phyloP scores from a whole-genome alignment of 176 grass and related monocot species.

The Oryza nivara region DNA sequence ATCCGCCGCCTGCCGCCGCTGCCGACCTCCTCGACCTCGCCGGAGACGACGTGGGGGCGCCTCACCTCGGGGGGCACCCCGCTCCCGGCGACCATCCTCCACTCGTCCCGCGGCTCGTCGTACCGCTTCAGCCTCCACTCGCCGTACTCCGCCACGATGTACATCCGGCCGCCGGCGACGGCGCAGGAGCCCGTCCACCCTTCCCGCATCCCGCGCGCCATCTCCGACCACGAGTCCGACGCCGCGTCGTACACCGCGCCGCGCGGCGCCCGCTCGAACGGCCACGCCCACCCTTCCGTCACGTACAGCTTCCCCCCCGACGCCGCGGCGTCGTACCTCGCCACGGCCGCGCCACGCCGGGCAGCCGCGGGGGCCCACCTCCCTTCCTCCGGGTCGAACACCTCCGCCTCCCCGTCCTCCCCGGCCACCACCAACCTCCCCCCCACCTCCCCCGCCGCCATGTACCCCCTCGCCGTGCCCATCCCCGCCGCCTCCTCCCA shows the following conservation, averaged over 20 bases:
- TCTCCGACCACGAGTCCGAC: constrained; percentile 73
- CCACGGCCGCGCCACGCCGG: constrained; percentile 34
- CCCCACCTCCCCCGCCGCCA: constrained; percentile 69
- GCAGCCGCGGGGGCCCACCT: constrained; percentile 9
- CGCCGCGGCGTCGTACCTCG: constrained; percentile 82
- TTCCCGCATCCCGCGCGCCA: constrained; percentile 84
- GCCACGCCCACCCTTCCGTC: constrained; percentile 98
- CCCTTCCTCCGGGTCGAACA: constrained; percentile 58
- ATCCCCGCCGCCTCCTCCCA: constrained; percentile 51
- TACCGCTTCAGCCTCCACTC: constrained; percentile 86
- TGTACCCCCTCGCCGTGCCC: constrained; percentile 51
- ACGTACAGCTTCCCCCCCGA: constrained; percentile 74
- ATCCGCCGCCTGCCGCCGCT: constrained; percentile 33
- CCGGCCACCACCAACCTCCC: constrained; percentile 58
- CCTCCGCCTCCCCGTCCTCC: constrained; percentile 58
- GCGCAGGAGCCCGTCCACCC: constrained; percentile 95
- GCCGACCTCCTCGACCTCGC: constrained; percentile 44
- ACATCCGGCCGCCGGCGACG: constrained; percentile 60
- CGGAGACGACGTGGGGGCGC: constrained; percentile 69
- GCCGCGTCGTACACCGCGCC: constrained; percentile 78
- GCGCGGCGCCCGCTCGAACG: constrained; percentile 81
- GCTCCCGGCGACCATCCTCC: constrained; percentile 62
- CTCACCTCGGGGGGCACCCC: constrained; percentile 66
- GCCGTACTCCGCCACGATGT: constrained; percentile 92
- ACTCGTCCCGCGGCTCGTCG: constrained; percentile 59